Conservation (phyloP, 2,329 filamentous ascomycete species). For the Xylariaceae sp. region DNA sequence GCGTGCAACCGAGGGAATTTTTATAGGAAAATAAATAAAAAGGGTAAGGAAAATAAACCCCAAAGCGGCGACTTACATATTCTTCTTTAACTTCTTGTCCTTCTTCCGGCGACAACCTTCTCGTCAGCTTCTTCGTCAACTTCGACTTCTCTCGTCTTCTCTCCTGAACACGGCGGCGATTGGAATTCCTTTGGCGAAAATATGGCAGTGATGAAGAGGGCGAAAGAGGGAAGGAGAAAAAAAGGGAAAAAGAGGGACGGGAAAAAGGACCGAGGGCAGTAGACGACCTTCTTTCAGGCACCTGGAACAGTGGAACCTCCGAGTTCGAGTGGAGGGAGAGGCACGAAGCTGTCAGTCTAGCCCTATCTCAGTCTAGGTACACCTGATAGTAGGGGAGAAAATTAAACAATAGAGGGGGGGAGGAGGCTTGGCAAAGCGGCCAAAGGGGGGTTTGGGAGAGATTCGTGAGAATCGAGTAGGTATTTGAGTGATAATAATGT, state of each 20-base stretch:
- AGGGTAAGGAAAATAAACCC: slow-evolving; percentile 11
- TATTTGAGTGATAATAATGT: no score
- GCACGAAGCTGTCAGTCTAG: background rate
- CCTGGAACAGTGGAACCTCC: no score
- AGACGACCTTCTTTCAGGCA: no score
- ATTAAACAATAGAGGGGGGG: no score
- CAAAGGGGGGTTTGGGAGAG: no score
- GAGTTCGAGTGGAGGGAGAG: background rate
- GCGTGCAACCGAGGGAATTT: background rate
- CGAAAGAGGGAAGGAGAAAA: slow-evolving; percentile 14
- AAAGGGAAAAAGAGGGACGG: slow-evolving; percentile 15
- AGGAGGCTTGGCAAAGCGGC: no score
- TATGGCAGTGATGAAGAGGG: slow-evolving; percentile 19
- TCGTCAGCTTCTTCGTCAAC: slow-evolving; percentile 20
- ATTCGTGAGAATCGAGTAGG: no score
- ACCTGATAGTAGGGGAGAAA: no score
- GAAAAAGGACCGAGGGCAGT: slow-evolving; percentile 17
- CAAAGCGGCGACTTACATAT: slow-evolving; percentile 17
- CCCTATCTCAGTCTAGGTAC: background rate
- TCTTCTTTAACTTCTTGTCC: slow-evolving; percentile 10
- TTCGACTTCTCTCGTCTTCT: slow-evolving; percentile 23
- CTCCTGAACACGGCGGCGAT: slow-evolving; percentile 27
- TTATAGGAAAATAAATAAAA: slow-evolving; percentile 1
- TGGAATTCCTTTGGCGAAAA: slow-evolving; percentile 17
- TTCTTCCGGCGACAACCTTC: slow-evolving; percentile 21